phyloP scores from a whole-genome alignment of 352 stramenopile genomes.

The Pythium sukuiense region DNA sequence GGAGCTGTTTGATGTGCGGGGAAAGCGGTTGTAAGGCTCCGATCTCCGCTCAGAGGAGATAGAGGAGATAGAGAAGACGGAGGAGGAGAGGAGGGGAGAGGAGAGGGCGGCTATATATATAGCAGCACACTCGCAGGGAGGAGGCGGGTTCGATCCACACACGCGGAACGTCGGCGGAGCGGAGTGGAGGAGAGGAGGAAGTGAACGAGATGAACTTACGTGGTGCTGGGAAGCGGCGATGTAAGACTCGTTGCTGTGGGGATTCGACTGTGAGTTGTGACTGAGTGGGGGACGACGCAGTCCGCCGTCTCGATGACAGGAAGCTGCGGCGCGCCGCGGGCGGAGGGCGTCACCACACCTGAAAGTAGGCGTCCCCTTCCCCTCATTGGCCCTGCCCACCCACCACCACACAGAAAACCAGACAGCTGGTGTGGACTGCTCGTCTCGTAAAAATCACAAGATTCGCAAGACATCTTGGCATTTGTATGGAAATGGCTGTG shows the following conservation, averaged over 20 bases:
- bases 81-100: neutral
- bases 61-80: neutral
- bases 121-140: constrained; percentile 1
- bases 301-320: constrained; percentile 2
- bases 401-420: constrained; percentile 7
- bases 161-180: neutral
- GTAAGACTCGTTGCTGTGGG: neutral
- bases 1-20: neutral
- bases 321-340: neutral
- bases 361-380: constrained; percentile 12
- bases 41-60: neutral
- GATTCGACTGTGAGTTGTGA: constrained; percentile 4
- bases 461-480: constrained; percentile 12
- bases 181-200: neutral
- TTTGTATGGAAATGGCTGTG: constrained; percentile 8
- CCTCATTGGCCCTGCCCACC: constrained; percentile 9
- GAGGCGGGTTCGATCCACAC: constrained; percentile 5
- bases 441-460: neutral
- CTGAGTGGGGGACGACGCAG: constrained; percentile 1
- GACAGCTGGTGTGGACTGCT: neutral
- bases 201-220: constrained; percentile 1
- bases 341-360: neutral
- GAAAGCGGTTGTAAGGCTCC: neutral
- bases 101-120: neutral
- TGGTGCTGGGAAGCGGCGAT: neutral